Base-by-base conservation (phyloP, 2,329 filamentous ascomycete species). In the Scedosporium minutisporum region DNA sequence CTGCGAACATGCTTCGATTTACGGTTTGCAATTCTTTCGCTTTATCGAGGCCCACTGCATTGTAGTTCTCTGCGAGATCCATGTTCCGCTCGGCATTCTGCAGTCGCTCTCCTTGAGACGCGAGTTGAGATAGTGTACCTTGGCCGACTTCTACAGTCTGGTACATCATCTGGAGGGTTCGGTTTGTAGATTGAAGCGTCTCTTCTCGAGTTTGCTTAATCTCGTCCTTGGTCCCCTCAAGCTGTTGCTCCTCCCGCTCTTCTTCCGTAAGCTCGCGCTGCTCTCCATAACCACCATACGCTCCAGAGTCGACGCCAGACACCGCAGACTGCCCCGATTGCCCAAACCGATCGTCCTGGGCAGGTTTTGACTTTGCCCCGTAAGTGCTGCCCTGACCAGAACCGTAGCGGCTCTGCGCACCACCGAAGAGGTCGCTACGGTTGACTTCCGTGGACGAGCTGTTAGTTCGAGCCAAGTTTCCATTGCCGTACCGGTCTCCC, bases 1-100 rank as follows among this genome's bases (percentile, higher is more conserved):
- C 84, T 4, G 90, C 89, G 70, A 96, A 96, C 91, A 97, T 96
- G 77, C 88, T 92, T 65, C 88, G 82, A 75, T 97, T 96, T 59
- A 96, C 79, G 1, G 85, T 90, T 77, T 93, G 93, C 44, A 97
- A 78, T 71, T 96, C 91, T 58, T 86, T 84, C 1, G 91, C 88
- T 68, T 90, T 89, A 67, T 93, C 90, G 68, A 92, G 87, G 0
- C 90, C 90, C 64, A 89, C 78, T 63, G 86, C 84, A 68, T 90
- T 90, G 71, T 92, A 87, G 66, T 87, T 88, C n/a, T 84, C 77
- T 3, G 91, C 89, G 66, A 90, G 80, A 68, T 96, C 91, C 63
- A 97, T 81, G 69, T 93, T 91, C 74, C 85, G 85, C 73, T 96
- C 90, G 0, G 89, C 90, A 70, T 93, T 91, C 71, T 93, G 85